Evolutionary conservation across 805 yeast genomes (phyloP), one percentile per base, ranked within the genome.

Genomic region (Schwanniomyces occidentalis): DNA sequence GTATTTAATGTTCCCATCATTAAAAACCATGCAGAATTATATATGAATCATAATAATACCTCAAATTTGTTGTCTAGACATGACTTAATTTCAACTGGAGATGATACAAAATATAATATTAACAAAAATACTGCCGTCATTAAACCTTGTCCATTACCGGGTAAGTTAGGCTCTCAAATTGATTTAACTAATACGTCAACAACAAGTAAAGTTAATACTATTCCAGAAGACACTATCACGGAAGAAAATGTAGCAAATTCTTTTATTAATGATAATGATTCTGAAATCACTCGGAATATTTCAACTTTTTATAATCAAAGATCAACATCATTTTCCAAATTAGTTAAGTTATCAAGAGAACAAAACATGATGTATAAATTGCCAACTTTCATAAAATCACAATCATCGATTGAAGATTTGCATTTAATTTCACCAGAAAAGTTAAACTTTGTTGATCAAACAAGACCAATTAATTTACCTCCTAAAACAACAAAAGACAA

Each of bases 381-480:
- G 18, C 74, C 74, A 2, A 59, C 48, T 23, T 69, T 46, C 37
- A 54, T 69, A 22, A 62, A 55, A 37, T 54, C 66, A 2, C 74
- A 69, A 40, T 55, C 63, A 6, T 62, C 69, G 22, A 42, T 81
- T 41, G 89, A 82, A 35, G 87, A 82, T 52, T 57, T 78, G 41
- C 58, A 65, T 31, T 58, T 84, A 22, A 72, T 83, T 1, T 81
- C 88, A 1, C 72, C 68, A 1, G 84, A 81, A 48, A 82, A 82
- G 46, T 52, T 79, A 23, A 69, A 68, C 16, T 56, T 61, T 8
- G 56, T 82, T 23, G 72, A 82, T 33, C 78, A 76, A 27, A 73
- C 87, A 1, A 68, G 90, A 45, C 90, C 90, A 3, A 72, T 78
- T 32, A 79, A 86, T 75, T 54, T 81, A 28, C 90, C 90, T 5